Evolutionary conservation across 1,284 basidiomycete species (phyloP).

Genomic region (Schizophyllum amplum): DNA sequence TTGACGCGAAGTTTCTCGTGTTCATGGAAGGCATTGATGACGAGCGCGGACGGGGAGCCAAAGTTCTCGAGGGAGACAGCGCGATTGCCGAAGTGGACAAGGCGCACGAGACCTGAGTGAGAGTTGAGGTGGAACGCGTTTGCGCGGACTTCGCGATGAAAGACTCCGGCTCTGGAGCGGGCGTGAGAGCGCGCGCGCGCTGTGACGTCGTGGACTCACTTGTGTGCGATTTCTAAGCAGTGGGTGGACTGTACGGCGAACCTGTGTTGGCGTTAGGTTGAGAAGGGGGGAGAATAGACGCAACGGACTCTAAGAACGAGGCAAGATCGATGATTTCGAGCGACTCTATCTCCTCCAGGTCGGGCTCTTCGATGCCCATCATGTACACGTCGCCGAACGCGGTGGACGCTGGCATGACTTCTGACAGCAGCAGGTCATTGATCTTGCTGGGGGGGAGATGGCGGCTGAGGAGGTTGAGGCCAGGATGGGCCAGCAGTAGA

Average conservation of each 20-base stretch:
- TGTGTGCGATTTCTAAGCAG: slow-evolving; percentile 59
- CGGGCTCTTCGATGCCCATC: slow-evolving; percentile 38
- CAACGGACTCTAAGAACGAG: slow-evolving; percentile 57
- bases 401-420: slow-evolving; percentile 30
- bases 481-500: slow-evolving; percentile 56
- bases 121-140: slow-evolving; percentile 68
- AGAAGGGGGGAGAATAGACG: neutral
- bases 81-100: slow-evolving; percentile 72
- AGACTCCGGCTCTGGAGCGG: slow-evolving; percentile 36
- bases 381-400: slow-evolving; percentile 44
- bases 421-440: slow-evolving; percentile 58
- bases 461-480: slow-evolving; percentile 54
- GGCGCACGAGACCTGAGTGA: slow-evolving; percentile 55
- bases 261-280: slow-evolving; percentile 23
- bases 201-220: slow-evolving; percentile 25
- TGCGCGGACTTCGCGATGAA: slow-evolving; percentile 67
- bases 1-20: slow-evolving; percentile 59
- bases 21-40: slow-evolving; percentile 53
- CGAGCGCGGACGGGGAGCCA: slow-evolving; percentile 60
- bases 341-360: slow-evolving; percentile 40
- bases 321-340: slow-evolving; percentile 69
- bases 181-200: slow-evolving; percentile 5
- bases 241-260: slow-evolving; percentile 68
- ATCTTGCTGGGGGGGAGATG: slow-evolving; percentile 61
- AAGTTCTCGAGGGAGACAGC: slow-evolving; percentile 61